Evolutionary conservation across 1,284 basidiomycete genomes (phyloP), one percentile per base, ranked within the genome.

Genomic region (Boletus smithii): DNA sequence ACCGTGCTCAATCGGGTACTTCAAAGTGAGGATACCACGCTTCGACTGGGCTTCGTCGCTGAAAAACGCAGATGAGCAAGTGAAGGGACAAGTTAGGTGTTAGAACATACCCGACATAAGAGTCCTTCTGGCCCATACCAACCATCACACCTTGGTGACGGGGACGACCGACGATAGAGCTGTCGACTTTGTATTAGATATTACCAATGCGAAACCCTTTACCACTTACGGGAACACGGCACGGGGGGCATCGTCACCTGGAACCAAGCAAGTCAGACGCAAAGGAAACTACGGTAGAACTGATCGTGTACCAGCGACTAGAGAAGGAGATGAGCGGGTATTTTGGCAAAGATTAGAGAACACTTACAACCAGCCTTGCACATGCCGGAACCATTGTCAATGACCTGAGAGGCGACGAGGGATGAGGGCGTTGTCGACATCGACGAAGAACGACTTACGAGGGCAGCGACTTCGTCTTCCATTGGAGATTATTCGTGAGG

Each of bases 11-110:
- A 85, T 85, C 50, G 84, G 83, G 72, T 87, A 89, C 77, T 75
- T 92, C 72, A 93, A 79, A 53, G 88, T 91, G 53, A 94, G 75
- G 72, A 93, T 91, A 83, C 91, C 91, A 76, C 91, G 87, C 79
- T 93, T 93, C 43, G 88, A 88, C 72, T 91, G 90, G 35, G 89
- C 90, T 71, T 93, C 90, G 61, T 92, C 90, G 66, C 81, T 85
- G 55, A 3, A 26, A n/a, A 26, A 26, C 10, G 10, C 10, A 30
- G 30, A 46, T 55, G 29, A 49, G 42, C 17, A 8, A 29, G 1
- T 16, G 17, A 35, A 9, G 13, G 3, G 29, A 39, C 11, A 14
- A 5, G 17, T 4, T 4, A 33, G 3, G 5, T 11, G 27, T 24
- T 8, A 29, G 6, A 3, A 30, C 75, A 49, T 57, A 84, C 81